Evolutionary conservation across 2,329 filamentous ascomycete genomes (phyloP), one percentile per base, ranked within the genome.

Genomic region (Diaporthe australafricana): DNA sequence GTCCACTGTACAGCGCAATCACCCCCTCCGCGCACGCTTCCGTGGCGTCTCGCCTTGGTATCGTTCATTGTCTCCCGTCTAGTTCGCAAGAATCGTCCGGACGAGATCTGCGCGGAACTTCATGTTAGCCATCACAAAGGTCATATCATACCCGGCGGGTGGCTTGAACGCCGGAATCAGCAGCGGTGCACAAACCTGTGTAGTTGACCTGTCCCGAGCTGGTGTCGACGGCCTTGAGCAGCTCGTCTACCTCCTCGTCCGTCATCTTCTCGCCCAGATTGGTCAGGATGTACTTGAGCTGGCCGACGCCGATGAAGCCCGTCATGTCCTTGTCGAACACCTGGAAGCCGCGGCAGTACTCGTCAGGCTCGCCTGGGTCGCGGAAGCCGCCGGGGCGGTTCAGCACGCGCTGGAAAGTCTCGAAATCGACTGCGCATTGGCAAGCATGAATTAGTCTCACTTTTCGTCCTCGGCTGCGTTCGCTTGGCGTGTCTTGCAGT

Each of bases 311-410:
- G 81, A 99, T 98, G 84, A 95, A 98, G 67, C 96, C 96, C 73
- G 95, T 98, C 91, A 98, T 93, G 83, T 99, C 96, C 86, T 99
- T 99, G 86, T 99, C 96, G 79, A 99, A 99, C 68, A 99, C 96
- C 84, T 99, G 96, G 88, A 99, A 99, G 70, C 96, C 96, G 74
- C 96, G 94, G 84, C 96, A 98, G 86, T 99, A 99, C 83, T 98
- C 96, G 81, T 98, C 96, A 50, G 96, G 96, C 85, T 98, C 95
- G 81, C 96, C 96, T 2, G 96, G 95, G 79, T 98, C 96, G 82
- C 96, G 95, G 93, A 99, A 99, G 79, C 96, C 96, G 81, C 95
- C 95, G 45, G 96, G 96, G 75, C 96, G 93, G 90, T 98, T 98
- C 75, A 99, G 94, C 78, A 98, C 92, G 84, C 96, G 96, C 83